Percentiles rank a stretch among this genome's conserved stretches.
Conservation (phyloP, 345 rosid species). For the Sisymbrium altissimum region DNA sequence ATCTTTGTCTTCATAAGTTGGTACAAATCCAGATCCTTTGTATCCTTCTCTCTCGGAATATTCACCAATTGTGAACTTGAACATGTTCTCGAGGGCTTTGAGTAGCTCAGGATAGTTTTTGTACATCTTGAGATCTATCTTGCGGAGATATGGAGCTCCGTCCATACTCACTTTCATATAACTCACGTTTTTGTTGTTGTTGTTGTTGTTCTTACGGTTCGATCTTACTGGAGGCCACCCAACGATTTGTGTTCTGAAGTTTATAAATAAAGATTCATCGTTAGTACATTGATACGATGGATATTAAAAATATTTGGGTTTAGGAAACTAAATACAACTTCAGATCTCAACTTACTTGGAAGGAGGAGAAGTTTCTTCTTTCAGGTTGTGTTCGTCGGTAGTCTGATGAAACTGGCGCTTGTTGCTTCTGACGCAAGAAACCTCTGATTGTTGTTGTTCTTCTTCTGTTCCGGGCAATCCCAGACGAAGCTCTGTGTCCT, state of each 20-base stretch:
- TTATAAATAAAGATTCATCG: not conserved
- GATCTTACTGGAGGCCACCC: conserved; percentile 86
- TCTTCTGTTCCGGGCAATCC: conserved; percentile 72
- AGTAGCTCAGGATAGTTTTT: conserved; percentile 56
- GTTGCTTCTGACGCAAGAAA: conserved; percentile 47
- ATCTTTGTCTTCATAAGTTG: conserved; percentile 82
- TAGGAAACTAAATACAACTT: not conserved
- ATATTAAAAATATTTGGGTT: not conserved
- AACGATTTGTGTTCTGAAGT: conserved; percentile 57
- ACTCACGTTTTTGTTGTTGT: conserved; percentile 37
- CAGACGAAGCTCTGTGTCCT: conserved; percentile 81
- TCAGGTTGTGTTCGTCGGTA: conserved; percentile 1
- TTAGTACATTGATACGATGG: not conserved
- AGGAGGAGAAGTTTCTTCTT: conserved; percentile 35
- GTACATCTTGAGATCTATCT: conserved; percentile 63
- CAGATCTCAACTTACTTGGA: conserved; percentile 56
- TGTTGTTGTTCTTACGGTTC: conserved; percentile 27
- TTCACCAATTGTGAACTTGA: conserved; percentile 59
- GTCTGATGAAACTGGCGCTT: conserved; percentile 42
- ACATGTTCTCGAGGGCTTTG: conserved; percentile 64
- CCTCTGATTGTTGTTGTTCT: conserved; percentile 22
- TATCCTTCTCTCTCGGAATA: conserved; percentile 73
- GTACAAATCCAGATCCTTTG: conserved; percentile 66
- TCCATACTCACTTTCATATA: conserved; percentile 90
- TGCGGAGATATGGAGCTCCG: conserved; percentile 81